Evolutionary conservation across 2,329 filamentous ascomycete species (phyloP), one percentile per base, ranked within the genome.

Genomic region (Curvularia spicifera): DNA sequence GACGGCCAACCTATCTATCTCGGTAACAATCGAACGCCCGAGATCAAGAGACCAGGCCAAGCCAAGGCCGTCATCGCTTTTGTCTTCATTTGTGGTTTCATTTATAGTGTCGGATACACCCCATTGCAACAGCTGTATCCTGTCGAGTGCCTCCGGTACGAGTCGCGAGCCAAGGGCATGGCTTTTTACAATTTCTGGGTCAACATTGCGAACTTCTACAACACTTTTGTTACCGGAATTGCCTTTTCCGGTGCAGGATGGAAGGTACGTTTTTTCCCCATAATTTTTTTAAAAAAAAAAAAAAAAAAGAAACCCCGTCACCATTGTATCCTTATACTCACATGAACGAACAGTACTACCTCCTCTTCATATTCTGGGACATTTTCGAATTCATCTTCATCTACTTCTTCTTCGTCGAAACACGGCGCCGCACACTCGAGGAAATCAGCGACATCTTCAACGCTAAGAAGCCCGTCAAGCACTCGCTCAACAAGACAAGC

Each of bases 101-200:
- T 78, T 37, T 76, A 71, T 55, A 66, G 70, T 6, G 71, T 73
- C 6, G 76, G 75, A 5, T 81, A 78, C 54, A 81, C 79, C 6
- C 80, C 81, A 2, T 68, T 83, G 18, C 79, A 81, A 64, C 78
- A 78, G 12, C 63, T 83, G 2, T 83, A 82, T 62, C 78, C 79
- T 0, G 80, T 82, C n/a, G 81, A 83, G 60, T 81, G 78, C 63
- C 70, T 83, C 15, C 74, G 78, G 5, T 82, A 81, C 56, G 78
- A 81, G 56, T 78, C 72, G 0, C 73, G 81, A 15, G 81, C 81
- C 2, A 83, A 83, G 62, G 81, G 81, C 2, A 81, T 82, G 76
- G 79, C 78, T 6, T 76, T 81, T 61, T 81, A 80, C 61, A 80
- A 81, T 46, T 75, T 82, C 56, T 78, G 77, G 66, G 78, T 80